Evolutionary conservation across 257 asterid genomes (phyloP).

Genomic region (Nicotiana tabacum): DNA sequence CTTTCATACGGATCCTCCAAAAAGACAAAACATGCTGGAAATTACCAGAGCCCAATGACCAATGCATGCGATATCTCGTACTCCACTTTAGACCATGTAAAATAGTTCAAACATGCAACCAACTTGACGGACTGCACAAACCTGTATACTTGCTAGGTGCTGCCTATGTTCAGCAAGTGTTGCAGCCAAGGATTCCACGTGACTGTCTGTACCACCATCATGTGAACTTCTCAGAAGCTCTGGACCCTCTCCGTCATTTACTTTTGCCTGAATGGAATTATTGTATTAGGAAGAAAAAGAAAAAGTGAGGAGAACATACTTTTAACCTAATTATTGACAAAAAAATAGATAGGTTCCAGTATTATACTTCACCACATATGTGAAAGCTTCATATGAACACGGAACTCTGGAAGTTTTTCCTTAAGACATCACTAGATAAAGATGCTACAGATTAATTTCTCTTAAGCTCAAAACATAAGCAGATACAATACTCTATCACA

Average conservation of each 20-base stretch:
- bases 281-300: slow-evolving; percentile 4
- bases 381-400: background rate
- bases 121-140: slow-evolving; percentile 13
- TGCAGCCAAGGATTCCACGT: slow-evolving; percentile 80
- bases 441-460: background rate
- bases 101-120: slow-evolving; percentile 6
- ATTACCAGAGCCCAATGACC: slow-evolving; percentile 8
- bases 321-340: background rate
- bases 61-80: slow-evolving; percentile 2
- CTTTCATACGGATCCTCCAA: slow-evolving; percentile 2
- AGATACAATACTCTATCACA: background rate
- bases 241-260: slow-evolving; percentile 96
- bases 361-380: background rate
- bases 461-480: background rate
- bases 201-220: slow-evolving; percentile 70
- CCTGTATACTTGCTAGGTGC: slow-evolving; percentile 98
- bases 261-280: slow-evolving; percentile 58
- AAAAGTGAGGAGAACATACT: background rate
- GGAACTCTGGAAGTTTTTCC: background rate
- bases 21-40: slow-evolving; percentile 1
- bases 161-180: slow-evolving; percentile 91
- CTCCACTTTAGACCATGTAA: background rate
- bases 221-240: slow-evolving; percentile 74
- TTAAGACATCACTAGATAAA: background rate
- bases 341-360: background rate